Conservation (phyloP, 2,329 filamentous ascomycete genomes). For the Cercospora brassicicola region DNA sequence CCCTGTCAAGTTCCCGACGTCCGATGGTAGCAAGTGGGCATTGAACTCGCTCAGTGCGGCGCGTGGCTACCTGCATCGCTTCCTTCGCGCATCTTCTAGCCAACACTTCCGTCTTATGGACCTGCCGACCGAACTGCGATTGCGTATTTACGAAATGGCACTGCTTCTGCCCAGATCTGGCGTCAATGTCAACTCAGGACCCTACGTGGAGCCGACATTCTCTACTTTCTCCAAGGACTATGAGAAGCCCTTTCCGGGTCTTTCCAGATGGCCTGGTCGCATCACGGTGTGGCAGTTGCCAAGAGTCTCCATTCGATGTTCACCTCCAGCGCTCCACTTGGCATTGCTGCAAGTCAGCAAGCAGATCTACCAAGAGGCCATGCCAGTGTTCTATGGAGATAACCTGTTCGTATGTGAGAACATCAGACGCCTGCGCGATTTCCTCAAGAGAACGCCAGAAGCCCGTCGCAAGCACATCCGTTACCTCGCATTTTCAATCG, state of each 20-base stretch:
- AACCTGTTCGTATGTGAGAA: constrained; percentile 14
- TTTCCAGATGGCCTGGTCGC: background rate
- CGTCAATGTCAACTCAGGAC: background rate
- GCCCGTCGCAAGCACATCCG: background rate
- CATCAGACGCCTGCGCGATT: background rate
- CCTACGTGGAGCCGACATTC: background rate
- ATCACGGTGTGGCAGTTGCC: background rate
- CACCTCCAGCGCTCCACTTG: constrained; percentile 2
- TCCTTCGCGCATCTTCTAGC: background rate
- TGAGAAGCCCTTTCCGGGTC: background rate
- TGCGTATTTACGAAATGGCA: constrained; percentile 12
- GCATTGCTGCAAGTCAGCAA: constrained; percentile 23
- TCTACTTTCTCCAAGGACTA: constrained; percentile 5
- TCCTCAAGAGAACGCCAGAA: background rate
- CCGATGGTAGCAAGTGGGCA: background rate
- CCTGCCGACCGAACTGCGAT: constrained; percentile 17
- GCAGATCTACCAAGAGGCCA: constrained; percentile 18
- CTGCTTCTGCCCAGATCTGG: constrained; percentile 15
- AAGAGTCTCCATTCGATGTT: background rate
- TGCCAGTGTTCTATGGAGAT: constrained; percentile 20
- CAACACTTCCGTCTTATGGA: constrained; percentile 14
- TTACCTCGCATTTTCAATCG: background rate
- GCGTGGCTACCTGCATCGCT: background rate
- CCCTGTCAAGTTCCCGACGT: background rate
- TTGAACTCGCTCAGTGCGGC: background rate